Evolutionary conservation across 352 stramenopile species (phyloP).

Genomic region (Pythium dissotocum): DNA sequence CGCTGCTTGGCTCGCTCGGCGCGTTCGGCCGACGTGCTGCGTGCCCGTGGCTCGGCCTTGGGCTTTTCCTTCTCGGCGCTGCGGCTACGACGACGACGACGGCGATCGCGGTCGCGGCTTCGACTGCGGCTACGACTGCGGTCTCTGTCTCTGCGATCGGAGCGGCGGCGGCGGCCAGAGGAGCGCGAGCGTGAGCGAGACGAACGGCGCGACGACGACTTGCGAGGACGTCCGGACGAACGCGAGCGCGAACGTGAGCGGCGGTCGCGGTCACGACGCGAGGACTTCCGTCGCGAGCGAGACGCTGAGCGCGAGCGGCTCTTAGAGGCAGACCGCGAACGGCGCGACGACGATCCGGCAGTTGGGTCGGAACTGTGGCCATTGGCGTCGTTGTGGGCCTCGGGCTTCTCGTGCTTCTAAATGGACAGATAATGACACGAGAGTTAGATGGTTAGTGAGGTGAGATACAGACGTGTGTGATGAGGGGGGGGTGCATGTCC

Average conservation of each 20-base stretch:
- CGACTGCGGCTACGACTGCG: slow-evolving; percentile 38
- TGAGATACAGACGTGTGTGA: background rate
- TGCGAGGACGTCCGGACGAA: slow-evolving; percentile 13
- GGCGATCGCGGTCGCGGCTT: slow-evolving; percentile 25
- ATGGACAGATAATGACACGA: slow-evolving; percentile 12
- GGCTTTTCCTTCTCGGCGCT: slow-evolving; percentile 34
- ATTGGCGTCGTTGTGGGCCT: background rate
- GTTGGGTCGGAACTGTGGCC: background rate
- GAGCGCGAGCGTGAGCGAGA: slow-evolving; percentile 32
- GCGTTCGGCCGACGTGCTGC: slow-evolving; percentile 79
- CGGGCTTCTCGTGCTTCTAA: slow-evolving; percentile 29
- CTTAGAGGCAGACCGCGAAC: slow-evolving; percentile 15
- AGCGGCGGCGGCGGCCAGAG: slow-evolving; percentile 32
- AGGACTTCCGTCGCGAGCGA: slow-evolving; percentile 20
- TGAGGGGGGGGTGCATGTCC: background rate
- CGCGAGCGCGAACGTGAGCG: slow-evolving; percentile 35
- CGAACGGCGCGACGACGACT: slow-evolving; percentile 15
- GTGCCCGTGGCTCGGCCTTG: slow-evolving; percentile 37
- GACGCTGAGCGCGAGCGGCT: slow-evolving; percentile 20
- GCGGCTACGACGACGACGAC: slow-evolving; percentile 26
- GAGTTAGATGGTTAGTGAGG: slow-evolving; percentile 12
- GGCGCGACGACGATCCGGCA: slow-evolving; percentile 4
- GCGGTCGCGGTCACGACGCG: slow-evolving; percentile 27
- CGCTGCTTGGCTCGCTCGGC: slow-evolving; percentile 79
- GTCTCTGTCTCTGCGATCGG: slow-evolving; percentile 39